Evolutionary conservation across 169 alveolate genomes (phyloP), one percentile per base, ranked within the genome.

Genomic region (Besnoitia besnoiti): DNA sequence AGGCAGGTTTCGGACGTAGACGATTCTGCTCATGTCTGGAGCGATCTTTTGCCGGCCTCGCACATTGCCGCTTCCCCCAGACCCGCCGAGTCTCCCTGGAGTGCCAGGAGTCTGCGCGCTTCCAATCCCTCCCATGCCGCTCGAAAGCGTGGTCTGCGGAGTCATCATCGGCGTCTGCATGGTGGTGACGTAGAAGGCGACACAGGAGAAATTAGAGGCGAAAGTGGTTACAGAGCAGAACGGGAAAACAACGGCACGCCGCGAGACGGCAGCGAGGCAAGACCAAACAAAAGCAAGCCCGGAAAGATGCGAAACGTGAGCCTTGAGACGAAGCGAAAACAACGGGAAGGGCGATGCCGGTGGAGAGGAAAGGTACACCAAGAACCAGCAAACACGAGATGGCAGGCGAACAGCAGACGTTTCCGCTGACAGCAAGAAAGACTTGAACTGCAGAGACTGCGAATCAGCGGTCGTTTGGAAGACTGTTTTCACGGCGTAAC

Each of bases 1-100:
- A 40, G 99, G 99, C 24, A 97, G 95, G 91, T 97, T 97, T 85
- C 97, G 94, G 16, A 97, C 98, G 93, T 94, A 97, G 73, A 97
- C 89, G 76, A 97, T 95, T 85, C 98, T 90, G 85, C 96, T 96
- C 62, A 97, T 97, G 90, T 97, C 98, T 37, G 98, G 98, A 3
- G 98, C 97, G 39, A 97, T 91, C 92, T 96, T 95, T 3, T 94
- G 73, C 61, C 75, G 35, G 55, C 90, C 62, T 33, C 49, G 80
- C 14, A 39, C 30, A 1, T 24, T 27, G 16, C 42, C 80, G 33
- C 40, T 12, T 16, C 73, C 77, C 10, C 51, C 30, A 27, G 49
- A 59, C 27, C 85, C 51, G 85, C 92, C n/a, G 1, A 30, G 80
- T n/a, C 59, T 3, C 59, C 61, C 44, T 1, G 80, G 55, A 2